phyloP scores from a whole-genome alignment of 495 filamentous ascomycete species.

The Xylaria acuta region DNA sequence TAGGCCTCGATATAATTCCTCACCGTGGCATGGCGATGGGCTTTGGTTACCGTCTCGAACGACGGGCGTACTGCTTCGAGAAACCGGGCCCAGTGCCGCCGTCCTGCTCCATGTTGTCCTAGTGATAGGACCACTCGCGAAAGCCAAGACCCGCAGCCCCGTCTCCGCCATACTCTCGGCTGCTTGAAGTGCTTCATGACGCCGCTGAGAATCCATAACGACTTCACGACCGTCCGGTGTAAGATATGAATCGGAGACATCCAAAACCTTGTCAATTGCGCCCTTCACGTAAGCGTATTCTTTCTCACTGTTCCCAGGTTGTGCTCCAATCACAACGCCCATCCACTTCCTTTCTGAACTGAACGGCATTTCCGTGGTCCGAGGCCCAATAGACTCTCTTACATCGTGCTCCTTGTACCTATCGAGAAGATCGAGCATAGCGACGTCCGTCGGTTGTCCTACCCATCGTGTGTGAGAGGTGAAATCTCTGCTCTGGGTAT shows the following conservation, averaged over 20 bases:
- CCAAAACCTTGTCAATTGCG: constrained; percentile 85
- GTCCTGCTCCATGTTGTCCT: constrained; percentile 43
- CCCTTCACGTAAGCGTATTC: constrained; percentile 94
- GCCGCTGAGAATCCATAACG: constrained; percentile 78
- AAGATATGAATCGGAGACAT: constrained; percentile 88
- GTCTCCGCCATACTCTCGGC: constrained; percentile 90
- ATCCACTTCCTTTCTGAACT: constrained; percentile 99
- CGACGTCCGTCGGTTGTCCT: constrained; percentile 96
- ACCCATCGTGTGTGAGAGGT: constrained; percentile 86
- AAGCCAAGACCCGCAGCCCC: constrained; percentile 89
- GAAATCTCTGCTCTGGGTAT: constrained; percentile 67
- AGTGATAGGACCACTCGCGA: constrained; percentile 76
- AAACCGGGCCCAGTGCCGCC: constrained; percentile 31
- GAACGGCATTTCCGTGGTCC: constrained; percentile 86
- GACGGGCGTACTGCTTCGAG: constrained; percentile 41
- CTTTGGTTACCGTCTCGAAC: constrained; percentile 46
- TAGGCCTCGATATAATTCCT: constrained; percentile 79
- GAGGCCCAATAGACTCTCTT: constrained; percentile 78
- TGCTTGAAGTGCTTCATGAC: constrained; percentile 76
- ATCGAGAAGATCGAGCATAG: constrained; percentile 90
- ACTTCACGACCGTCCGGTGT: constrained; percentile 86
- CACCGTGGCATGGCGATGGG: constrained; percentile 56
- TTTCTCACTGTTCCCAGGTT: constrained; percentile 56
- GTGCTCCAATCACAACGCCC: constrained; percentile 82
- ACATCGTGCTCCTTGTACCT: constrained; percentile 88